Evolutionary conservation across 352 stramenopile genomes (phyloP), one percentile per base, ranked within the genome.

Genomic region (Aphanomyces astaci): DNA sequence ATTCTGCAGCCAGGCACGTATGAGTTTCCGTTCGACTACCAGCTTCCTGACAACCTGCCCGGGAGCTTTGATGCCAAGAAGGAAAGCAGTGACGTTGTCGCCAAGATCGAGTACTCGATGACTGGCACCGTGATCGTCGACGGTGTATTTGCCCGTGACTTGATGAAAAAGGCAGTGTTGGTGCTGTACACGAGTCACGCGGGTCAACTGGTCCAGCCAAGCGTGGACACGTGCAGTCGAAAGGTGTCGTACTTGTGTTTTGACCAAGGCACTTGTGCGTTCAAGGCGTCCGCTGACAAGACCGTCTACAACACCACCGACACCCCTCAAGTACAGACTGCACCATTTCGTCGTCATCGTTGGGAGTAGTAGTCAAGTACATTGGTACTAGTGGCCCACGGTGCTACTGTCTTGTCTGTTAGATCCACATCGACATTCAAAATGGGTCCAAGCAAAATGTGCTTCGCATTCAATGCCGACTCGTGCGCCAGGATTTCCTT

Each of bases 61-160:
- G 82, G 82, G 13, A 76, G 86, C 1, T 72, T 64, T 19, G 86
- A 86, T 71, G 75, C 71, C n/a, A 66, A 75, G 24, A 71, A 74
- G n/a, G 59, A 88, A 19, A 65, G 79, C 19, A 24, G 9, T 25
- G 72, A 82, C 15, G 32, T 88, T 22, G 70, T 76, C 31, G 82
- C 76, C 17, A 77, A 80, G 53, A 90, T 88, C 79, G 81, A 87
- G 73, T 90, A 90, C 76, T 87, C 87, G 62, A 78, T 88, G 72
- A 87, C 86, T 65, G 80, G 78, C 3, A 88, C 82, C 22, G 75
- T 88, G 5, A 80, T 85, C 36, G 79, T 90, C n/a, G 71, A 69
- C 60, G 82, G 82, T 0, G 84, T 79, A 64, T 82, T 87, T 39
- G 59, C 82, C 11, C 83, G 75, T 3, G 82, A 90, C 52, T 73